Base-by-base conservation (phyloP, 352 stramenopile genomes). In the Phytophthora uliginosa region DNA sequence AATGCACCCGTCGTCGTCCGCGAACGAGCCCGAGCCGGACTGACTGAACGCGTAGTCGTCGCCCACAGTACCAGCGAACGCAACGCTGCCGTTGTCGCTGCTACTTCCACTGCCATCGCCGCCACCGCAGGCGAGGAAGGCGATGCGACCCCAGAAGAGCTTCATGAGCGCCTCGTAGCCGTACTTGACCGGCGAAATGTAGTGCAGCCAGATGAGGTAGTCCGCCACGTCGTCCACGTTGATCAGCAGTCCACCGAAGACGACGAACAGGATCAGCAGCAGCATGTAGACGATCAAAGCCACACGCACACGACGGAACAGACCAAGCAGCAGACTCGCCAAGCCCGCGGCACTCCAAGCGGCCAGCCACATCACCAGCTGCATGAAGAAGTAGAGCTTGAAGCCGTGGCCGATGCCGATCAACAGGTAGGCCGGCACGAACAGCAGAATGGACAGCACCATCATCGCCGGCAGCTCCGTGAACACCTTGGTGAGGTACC, bases 201-300 rank as follows among this genome's bases (percentile, higher is more conserved):
- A 89, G 64, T 85, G 75, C 52, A 89, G 62, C 79, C 82, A 89
- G 74, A 83, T 84, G 62, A 89, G 63, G 64, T 85, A 89, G 70
- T 82, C 68, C 17, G 77, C 79, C 4, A 82, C 63, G 42, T 87
- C 81, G 69, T 81, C 72, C 28, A 78, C 76, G 66, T 89, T 85
- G 12, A 87, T 52, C 7, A 89, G 55, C 18, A 89, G 51, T 0
- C 79, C 79, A n/a, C 79, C 79, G 31, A 86, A 87, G 3, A 80
- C 63, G 31, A 84, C 78, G 20, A 89, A 77, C 10, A 85, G 71
- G 10, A 78, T 22, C 36, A 86, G 34, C 34, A 89, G 9, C 10
- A 85, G 13, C 24, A 76, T 69, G 38, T 69, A 78, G 5, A 79
- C 52, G 20, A 86, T 51, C 4, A 79, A 7, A 1, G 75, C 75